A percentile compares a stretch with the other conserved stretches of the same genome.
phyloP scores from a whole-genome alignment of 176 grass and related monocot genomes.

The Oryza brachyantha region DNA sequence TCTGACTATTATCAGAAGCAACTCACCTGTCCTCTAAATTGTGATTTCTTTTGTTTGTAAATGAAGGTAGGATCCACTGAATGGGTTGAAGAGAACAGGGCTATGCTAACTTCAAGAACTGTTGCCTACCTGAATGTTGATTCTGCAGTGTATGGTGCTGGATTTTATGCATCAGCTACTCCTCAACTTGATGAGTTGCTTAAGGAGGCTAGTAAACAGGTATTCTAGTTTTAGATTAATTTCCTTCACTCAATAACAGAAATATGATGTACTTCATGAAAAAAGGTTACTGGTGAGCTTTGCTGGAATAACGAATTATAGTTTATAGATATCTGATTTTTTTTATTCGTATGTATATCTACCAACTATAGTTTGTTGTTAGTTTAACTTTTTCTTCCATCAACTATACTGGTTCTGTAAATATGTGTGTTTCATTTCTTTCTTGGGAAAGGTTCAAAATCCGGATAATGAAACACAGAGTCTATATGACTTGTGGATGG shows the following conservation, averaged over 20 bases:
- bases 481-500: constrained; percentile 68
- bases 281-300: not conserved
- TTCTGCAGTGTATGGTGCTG: constrained; percentile 42
- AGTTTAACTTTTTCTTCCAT: not conserved
- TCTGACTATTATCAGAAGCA: not conserved
- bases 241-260: not conserved
- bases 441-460: constrained; percentile 64
- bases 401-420: not conserved
- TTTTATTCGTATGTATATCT: not conserved
- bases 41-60: not conserved
- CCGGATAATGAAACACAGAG: constrained; percentile 69
- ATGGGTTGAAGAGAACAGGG: constrained; percentile 91
- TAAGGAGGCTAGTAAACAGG: constrained; percentile 74
- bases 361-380: not conserved
- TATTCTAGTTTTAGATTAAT: constrained; percentile 23
- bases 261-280: not conserved
- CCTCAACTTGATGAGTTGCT: constrained; percentile 86
- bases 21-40: not conserved
- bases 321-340: not conserved
- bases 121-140: constrained; percentile 89
- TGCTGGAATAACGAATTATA: not conserved
- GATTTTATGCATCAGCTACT: constrained; percentile 60
- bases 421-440: constrained; percentile 22
- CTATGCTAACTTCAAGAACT: constrained; percentile 62
- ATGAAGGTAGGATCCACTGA: constrained; percentile 89